phyloP scores from a whole-genome alignment of 176 grass and related monocot species.

The Cymbopogon citratus region DNA sequence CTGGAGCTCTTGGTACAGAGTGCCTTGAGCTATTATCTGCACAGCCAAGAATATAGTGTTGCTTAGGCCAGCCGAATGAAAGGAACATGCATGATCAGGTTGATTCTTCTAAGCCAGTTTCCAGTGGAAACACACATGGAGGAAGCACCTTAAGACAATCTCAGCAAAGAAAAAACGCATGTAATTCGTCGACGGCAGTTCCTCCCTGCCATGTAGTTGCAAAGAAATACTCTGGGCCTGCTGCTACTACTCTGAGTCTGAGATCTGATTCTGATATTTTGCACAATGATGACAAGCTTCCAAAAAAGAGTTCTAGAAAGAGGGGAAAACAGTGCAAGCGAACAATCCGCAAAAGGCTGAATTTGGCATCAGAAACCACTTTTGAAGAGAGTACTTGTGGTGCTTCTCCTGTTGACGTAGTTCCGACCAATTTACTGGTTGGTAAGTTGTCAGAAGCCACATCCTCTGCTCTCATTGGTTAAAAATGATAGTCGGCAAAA shows the following conservation, averaged over 20 bases:
- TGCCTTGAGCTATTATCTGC: slow-evolving; percentile 14
- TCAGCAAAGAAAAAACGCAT: slow-evolving; percentile 10
- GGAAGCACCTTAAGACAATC: slow-evolving; percentile 17
- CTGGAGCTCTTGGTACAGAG: slow-evolving; percentile 16
- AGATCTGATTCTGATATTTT: slow-evolving; percentile 35
- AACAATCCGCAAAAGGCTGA: slow-evolving; percentile 9
- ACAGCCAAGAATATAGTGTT: slow-evolving; percentile 18
- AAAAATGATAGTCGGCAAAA: slow-evolving; percentile 4
- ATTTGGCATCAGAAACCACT: slow-evolving; percentile 30
- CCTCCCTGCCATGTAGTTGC: slow-evolving; percentile 24
- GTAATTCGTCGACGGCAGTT: background rate
- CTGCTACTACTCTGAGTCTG: slow-evolving; percentile 7
- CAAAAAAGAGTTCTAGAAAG: slow-evolving; percentile 31
- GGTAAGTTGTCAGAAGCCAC: slow-evolving; percentile 28
- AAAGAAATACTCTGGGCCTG: slow-evolving; percentile 1
- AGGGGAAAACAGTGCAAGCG: slow-evolving; percentile 19
- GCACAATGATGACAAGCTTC: slow-evolving; percentile 15
- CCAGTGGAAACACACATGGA: slow-evolving; percentile 10
- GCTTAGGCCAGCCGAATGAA: slow-evolving; percentile 33
- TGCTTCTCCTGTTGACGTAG: slow-evolving; percentile 25
- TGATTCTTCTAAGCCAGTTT: slow-evolving; percentile 25
- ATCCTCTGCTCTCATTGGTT: slow-evolving; percentile 13
- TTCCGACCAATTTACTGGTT: slow-evolving; percentile 10
- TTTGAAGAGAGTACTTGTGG: slow-evolving; percentile 22
- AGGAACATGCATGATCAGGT: slow-evolving; percentile 43